phyloP scores from a whole-genome alignment of 257 asterid species.

The Perilla frutescens region DNA sequence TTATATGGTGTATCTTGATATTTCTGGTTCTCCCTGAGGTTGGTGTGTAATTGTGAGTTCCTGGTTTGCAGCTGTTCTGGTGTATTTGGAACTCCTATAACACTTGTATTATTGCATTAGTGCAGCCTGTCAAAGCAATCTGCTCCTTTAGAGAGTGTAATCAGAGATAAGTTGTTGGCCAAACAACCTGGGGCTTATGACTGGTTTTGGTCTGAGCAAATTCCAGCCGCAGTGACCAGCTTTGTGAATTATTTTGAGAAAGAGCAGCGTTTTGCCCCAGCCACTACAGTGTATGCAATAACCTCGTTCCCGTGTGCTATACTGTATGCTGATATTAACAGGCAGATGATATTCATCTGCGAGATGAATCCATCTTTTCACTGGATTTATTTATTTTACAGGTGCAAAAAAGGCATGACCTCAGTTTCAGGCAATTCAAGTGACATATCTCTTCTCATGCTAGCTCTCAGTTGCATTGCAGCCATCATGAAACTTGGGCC shows the following conservation, averaged over 20 bases:
- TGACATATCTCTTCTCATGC: constrained; percentile 84
- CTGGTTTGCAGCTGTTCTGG: constrained; percentile 28
- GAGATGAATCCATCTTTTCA: constrained; percentile 25
- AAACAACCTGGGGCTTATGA: constrained; percentile 79
- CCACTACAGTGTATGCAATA: constrained; percentile 70
- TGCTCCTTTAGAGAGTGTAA: constrained; percentile 83
- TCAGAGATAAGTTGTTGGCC: constrained; percentile 71
- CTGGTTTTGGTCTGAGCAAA: constrained; percentile 93
- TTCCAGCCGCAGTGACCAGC: constrained; percentile 70
- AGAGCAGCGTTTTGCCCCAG: constrained; percentile 65
- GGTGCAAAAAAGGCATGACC: constrained; percentile 60
- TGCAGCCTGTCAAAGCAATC: constrained; percentile 77
- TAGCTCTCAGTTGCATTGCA: constrained; percentile 87
- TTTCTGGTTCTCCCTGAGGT: constrained; percentile 4
- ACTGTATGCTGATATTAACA: constrained; percentile 17
- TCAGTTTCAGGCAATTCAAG: constrained; percentile 59
- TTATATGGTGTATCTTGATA: constrained; percentile 29
- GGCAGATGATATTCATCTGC: constrained; percentile 4
- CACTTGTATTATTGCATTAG: constrained; percentile 36
- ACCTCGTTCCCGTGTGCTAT: constrained; percentile 25
- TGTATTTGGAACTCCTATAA: constrained; percentile 27
- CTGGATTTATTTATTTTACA: constrained; percentile 45
- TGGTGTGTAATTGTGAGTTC: constrained; percentile 28
- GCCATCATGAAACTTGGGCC: constrained; percentile 93
- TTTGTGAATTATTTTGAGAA: constrained; percentile 77